phyloP scores from a whole-genome alignment of 31 red algal species.

The Endocladia muricata region DNA sequence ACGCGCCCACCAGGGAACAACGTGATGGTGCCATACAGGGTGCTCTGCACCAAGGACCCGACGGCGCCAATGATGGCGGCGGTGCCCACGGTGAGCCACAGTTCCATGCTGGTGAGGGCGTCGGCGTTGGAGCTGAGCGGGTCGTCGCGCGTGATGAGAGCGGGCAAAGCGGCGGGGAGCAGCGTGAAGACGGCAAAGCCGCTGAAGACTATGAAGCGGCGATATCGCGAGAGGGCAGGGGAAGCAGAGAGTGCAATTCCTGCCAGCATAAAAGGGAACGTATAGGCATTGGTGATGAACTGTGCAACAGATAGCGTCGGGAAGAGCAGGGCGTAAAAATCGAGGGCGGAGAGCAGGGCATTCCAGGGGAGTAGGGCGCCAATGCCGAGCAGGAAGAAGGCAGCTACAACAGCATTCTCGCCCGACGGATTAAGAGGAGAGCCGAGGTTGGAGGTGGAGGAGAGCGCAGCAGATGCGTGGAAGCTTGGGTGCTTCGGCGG shows the following conservation, averaged over 20 bases:
- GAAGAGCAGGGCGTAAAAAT: conserved; percentile 33
- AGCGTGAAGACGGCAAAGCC: conserved; percentile 19
- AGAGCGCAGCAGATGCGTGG: too few relatives aligned
- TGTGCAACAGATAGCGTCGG: conserved; percentile 32
- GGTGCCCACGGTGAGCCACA: neutral
- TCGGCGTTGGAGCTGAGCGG: neutral
- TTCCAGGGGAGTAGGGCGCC: conserved; percentile 43
- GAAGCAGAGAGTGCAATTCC: conserved; percentile 19
- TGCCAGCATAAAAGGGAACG: conserved; percentile 31
- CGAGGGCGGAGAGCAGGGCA: conserved; percentile 38
- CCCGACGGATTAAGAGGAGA: neutral
- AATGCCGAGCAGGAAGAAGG: conserved; percentile 55
- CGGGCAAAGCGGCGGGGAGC: conserved; percentile 2
- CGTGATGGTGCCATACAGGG: conserved; percentile 28
- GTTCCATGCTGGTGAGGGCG: neutral
- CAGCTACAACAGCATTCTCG: neutral
- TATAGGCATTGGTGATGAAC: conserved; percentile 44
- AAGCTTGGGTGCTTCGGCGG: too few relatives aligned
- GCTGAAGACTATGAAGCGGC: neutral
- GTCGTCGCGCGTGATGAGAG: neutral
- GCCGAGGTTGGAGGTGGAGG: too few relatives aligned
- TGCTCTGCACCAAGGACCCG: conserved; percentile 36
- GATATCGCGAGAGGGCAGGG: neutral
- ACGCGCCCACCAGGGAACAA: conserved; percentile 13
- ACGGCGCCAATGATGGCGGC: conserved; percentile 20